Evolutionary conservation across 768 basidiomycete genomes (phyloP).

Genomic region (Leccinum olivaceopallidum): DNA sequence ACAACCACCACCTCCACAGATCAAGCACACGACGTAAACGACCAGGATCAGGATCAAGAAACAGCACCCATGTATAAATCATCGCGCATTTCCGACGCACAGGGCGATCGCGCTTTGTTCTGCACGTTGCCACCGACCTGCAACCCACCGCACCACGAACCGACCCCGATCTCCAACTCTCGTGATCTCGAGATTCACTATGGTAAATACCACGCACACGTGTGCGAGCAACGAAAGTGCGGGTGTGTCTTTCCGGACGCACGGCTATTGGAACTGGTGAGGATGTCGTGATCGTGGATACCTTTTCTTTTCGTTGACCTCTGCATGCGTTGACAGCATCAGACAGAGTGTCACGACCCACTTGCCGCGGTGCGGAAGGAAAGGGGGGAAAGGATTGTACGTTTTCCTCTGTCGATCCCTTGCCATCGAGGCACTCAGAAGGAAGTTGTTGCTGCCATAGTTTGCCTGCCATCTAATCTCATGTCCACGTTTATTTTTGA

Average conservation of each 20-base stretch:
- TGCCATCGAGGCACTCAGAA: conserved; percentile 3
- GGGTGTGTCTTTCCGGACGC: conserved; percentile 85
- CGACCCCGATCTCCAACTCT: conserved; percentile 64
- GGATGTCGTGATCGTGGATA: conserved; percentile 27
- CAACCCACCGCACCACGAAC: conserved; percentile 49
- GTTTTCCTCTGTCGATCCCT: conserved; percentile 18
- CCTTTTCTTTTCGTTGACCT: conserved; percentile 1
- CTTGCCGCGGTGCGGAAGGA: conserved; percentile 75
- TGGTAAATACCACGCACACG: conserved; percentile 80
- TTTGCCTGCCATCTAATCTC: conserved; percentile 76
- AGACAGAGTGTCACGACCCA: conserved; percentile 88
- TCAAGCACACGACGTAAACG: background rate
- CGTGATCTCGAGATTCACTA: conserved; percentile 83
- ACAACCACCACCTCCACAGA: conserved; percentile 21
- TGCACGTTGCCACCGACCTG: conserved; percentile 88
- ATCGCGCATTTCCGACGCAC: conserved; percentile 30
- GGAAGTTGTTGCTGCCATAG: conserved; percentile 34
- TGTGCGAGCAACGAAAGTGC: conserved; percentile 71
- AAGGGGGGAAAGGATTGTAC: conserved; percentile 82
- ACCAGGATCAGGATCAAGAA: conserved; percentile 21
- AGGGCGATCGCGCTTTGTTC: conserved; percentile 44
- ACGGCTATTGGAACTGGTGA: conserved; percentile 73
- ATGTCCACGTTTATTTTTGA: conserved; percentile 61
- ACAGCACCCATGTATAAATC: conserved; percentile 32
- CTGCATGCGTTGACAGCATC: conserved; percentile 48